Percentiles rank a stretch among this genome's conserved stretches.
Evolutionary conservation across 169 alveolate genomes (phyloP).

Genomic region (Eimeria falciformis): DNA sequence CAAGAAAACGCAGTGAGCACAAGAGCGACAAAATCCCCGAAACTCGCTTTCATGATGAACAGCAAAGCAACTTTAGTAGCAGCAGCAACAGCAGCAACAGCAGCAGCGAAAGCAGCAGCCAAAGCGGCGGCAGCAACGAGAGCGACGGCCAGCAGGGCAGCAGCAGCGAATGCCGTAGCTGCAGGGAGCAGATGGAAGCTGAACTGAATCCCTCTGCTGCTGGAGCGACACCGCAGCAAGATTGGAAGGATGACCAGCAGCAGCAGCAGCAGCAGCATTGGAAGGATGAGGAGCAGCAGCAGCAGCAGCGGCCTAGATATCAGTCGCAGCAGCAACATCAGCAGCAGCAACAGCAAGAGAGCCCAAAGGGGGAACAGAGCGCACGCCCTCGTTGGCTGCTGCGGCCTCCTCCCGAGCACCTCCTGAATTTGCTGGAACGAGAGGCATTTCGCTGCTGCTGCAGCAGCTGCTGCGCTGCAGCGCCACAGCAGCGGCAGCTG

Average conservation of each 20-base stretch:
- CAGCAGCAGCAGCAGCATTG: slow-evolving; percentile 13
- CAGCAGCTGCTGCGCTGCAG: slow-evolving; percentile 41
- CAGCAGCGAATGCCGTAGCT: not conserved
- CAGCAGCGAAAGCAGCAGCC: not conserved
- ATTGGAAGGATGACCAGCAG: not conserved
- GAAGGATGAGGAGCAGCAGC: not conserved
- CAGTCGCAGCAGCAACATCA: not conserved
- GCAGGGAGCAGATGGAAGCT: not conserved
- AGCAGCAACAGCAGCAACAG: not conserved
- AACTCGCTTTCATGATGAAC: not conserved
- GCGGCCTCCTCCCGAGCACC: slow-evolving; percentile 46
- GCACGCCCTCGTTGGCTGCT: slow-evolving; percentile 51
- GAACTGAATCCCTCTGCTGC: not conserved
- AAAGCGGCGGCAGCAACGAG: slow-evolving; percentile 13
- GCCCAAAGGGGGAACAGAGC: not conserved
- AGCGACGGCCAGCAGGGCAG: not conserved
- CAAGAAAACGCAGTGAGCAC: not conserved
- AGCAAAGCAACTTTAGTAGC: not conserved
- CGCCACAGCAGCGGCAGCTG: slow-evolving; percentile 57
- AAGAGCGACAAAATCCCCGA: not conserved
- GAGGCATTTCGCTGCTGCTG: slow-evolving; percentile 75
- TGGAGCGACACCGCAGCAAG: not conserved
- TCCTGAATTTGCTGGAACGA: slow-evolving; percentile 44
- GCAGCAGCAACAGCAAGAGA: not conserved
- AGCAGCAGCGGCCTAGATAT: not conserved